Base-by-base conservation (phyloP, 2,329 filamentous ascomycete genomes). In the Stylonectria norvegica region DNA sequence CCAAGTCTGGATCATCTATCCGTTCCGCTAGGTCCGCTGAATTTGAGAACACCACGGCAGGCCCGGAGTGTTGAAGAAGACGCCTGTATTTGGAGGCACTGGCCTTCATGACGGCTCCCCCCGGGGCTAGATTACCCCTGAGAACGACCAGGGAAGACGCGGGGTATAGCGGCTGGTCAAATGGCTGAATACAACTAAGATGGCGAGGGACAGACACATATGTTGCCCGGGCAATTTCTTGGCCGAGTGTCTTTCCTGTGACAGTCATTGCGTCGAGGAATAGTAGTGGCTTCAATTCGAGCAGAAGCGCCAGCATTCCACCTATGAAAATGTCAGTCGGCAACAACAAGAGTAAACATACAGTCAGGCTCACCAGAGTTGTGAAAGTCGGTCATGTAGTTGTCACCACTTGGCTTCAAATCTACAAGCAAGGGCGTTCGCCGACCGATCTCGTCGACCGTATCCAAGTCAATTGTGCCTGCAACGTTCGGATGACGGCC, bases 331-430 rank as follows among this genome's bases (percentile, higher is more conserved):
- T 1, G 12, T 6, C 2, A 11, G 50, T 9, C 50, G 35, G 2
- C 2, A 4, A 15, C 20, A 1, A 0, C 11, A n/a, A 0, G 14
- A 22, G 1, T 1, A 1, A 4, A 2, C 5, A 9, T 16, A 1
- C 5, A 5, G 2, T 11, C 9, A 2, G 14, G 38, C 47, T 9
- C 12, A 49, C 53, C 58, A 15, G 93, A 84, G 43, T 89, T 84
- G 63, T 93, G 93, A 28, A 96, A 81, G 58, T 96, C 89, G 4
- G 85, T 87, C 83, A 95, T 94, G 62, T 89, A 86, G 59, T 89
- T 90, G 39, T 85, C 83, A 1, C 90, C 90, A 44, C 80, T 86
- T 0, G 90, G 90, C n/a, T 90, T 88, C 14, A 95, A 72, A 58
- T 94, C 85, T 1, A 90, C 86, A 28, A 95, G 78, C 56, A 93